phyloP scores from a whole-genome alignment of 148 eudicot species.

The Rhododendron simsii region DNA sequence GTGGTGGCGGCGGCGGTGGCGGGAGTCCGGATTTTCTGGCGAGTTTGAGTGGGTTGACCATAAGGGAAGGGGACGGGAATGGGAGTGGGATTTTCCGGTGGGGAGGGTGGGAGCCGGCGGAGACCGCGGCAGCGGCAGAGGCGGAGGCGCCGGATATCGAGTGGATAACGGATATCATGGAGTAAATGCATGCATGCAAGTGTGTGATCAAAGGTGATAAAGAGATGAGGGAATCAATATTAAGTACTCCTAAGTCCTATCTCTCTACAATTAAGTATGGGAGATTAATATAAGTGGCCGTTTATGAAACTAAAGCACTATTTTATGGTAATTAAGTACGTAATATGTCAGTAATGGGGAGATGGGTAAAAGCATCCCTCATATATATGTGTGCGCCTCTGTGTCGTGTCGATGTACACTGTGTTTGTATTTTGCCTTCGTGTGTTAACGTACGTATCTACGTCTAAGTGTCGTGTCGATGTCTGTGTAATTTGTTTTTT shows the following conservation, averaged over 20 bases:
- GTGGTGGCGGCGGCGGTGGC: neutral
- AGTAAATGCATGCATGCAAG: neutral
- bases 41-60: conserved; percentile 1
- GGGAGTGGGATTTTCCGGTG: neutral
- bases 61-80: neutral
- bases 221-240: neutral
- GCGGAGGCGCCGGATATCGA: neutral
- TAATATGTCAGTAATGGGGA: neutral
- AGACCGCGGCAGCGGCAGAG: neutral
- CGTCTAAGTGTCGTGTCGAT: too few relatives aligned
- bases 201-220: neutral
- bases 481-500: neutral
- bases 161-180: neutral
- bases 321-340: neutral
- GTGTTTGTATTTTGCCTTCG: neutral
- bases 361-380: neutral
- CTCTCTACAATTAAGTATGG: neutral
- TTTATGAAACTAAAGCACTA: neutral
- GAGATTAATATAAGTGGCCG: neutral
- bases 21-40: neutral
- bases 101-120: neutral
- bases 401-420: neutral
- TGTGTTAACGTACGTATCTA: neutral
- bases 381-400: neutral
- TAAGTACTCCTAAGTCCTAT: neutral